phyloP scores from a whole-genome alignment of 1,139 yeast genomes.

The Geotrichum restrictum region DNA sequence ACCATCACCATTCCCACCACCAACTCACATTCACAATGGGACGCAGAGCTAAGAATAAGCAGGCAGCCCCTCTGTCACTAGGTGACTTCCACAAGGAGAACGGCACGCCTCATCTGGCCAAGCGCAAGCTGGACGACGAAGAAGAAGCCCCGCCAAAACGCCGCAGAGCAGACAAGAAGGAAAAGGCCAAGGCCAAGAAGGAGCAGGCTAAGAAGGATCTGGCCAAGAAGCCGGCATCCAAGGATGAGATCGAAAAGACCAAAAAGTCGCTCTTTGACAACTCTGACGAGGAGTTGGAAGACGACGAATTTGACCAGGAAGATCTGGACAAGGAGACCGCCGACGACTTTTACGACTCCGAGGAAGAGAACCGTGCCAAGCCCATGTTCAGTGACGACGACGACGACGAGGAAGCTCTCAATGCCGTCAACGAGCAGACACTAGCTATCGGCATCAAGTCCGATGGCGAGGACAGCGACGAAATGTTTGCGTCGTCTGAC shows the following conservation, averaged over 20 bases:
- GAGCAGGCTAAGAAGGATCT: no score
- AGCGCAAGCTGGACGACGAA: conserved; percentile 31
- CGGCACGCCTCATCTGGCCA: conserved; percentile 36
- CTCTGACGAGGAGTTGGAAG: conserved; percentile 44
- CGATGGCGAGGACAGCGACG: conserved; percentile 28
- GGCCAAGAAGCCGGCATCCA: conserved; percentile 48
- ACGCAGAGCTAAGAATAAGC: conserved; percentile 86
- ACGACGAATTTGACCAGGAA: conserved; percentile 39
- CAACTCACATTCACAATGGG: no score
- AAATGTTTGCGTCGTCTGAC: conserved; percentile 25
- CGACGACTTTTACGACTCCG: conserved; percentile 58
- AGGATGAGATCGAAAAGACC: conserved; percentile 65
- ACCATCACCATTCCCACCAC: no score
- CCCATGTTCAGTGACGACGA: conserved; percentile 89
- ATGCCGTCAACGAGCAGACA: conserved; percentile 85
- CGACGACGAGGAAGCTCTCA: conserved; percentile 71
- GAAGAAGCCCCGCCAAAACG: conserved; percentile 33
- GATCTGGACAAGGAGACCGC: conserved; percentile 40
- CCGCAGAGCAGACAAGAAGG: conserved; percentile 21
- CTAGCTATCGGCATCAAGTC: conserved; percentile 56
- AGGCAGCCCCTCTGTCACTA: conserved; percentile 79
- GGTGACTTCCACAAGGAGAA: conserved; percentile 73
- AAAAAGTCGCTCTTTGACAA: conserved; percentile 78
- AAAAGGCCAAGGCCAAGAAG: conserved; percentile 37
- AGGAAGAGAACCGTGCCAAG: conserved; percentile 51